These are phyloP conservation scores for Candolleomyces efflorescens DNA, from an alignment of 768 basidiomycete genomes.

Conservation along the genomic window DNA sequence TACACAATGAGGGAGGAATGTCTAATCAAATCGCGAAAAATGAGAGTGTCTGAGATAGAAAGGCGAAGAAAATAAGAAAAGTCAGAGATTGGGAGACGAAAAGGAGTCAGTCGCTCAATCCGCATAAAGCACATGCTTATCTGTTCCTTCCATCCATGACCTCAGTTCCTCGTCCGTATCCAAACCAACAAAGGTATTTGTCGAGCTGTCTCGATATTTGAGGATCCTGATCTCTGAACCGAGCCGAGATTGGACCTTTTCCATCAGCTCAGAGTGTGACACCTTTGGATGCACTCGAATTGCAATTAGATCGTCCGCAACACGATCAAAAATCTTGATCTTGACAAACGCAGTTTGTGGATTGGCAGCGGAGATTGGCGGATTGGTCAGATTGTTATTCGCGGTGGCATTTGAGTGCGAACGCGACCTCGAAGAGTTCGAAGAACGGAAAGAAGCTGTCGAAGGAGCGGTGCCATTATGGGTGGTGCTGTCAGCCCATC, in stretches of 20 bases:
- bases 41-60: slow-evolving; percentile 1
- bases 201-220: slow-evolving; percentile 71
- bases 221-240: slow-evolving; percentile 67
- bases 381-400: slow-evolving; percentile 55
- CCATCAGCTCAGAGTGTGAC: slow-evolving; percentile 80
- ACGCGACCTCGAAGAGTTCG: slow-evolving; percentile 54
- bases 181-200: slow-evolving; percentile 60
- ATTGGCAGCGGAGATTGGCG: slow-evolving; percentile 72
- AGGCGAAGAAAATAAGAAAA: neutral
- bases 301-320: slow-evolving; percentile 93
- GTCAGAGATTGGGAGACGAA: neutral
- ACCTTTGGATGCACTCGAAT: slow-evolving; percentile 95
- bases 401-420: slow-evolving; percentile 50
- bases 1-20: slow-evolving; percentile 1
- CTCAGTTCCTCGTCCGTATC: slow-evolving; percentile 60
- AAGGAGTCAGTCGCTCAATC: slow-evolving; percentile 51
- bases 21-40: neutral
- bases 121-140: slow-evolving; percentile 82
- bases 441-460: slow-evolving; percentile 45
- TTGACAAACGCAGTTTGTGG: slow-evolving; percentile 90
- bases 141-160: slow-evolving; percentile 72
- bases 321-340: slow-evolving; percentile 95
- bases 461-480: slow-evolving; percentile 35
- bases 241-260: slow-evolving; percentile 85
- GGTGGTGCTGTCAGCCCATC: slow-evolving; percentile 26